Conservation (phyloP, 352 stramenopile species). For the Phytophthora tentaculata region DNA sequence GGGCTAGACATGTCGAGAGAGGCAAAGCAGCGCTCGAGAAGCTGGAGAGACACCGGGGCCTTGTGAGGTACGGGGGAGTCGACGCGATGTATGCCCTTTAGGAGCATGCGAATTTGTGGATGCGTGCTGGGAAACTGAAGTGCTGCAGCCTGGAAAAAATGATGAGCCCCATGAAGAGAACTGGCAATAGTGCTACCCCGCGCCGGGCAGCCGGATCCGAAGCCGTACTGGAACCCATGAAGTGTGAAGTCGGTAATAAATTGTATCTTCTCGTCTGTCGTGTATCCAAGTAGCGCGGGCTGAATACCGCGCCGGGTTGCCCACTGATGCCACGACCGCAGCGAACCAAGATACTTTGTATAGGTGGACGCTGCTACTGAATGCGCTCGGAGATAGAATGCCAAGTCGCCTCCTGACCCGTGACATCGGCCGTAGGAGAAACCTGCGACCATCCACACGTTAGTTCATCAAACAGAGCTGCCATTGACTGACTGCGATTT, state of each 20-base stretch:
- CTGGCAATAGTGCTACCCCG: not conserved
- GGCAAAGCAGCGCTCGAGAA: not conserved
- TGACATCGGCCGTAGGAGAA: not conserved
- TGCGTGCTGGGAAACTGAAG: slow-evolving; percentile 3
- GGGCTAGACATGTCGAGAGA: not conserved
- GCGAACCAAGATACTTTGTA: not conserved
- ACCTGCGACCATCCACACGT: slow-evolving; percentile 12
- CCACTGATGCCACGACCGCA: not conserved
- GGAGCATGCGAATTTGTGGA: slow-evolving; percentile 23
- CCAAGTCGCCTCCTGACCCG: slow-evolving; percentile 8
- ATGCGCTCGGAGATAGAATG: slow-evolving; percentile 18
- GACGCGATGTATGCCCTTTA: slow-evolving; percentile 17
- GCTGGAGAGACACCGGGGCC: not conserved
- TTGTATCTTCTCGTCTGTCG: not conserved
- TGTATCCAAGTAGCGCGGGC: not conserved
- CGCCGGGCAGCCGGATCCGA: not conserved
- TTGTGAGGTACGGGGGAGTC: not conserved
- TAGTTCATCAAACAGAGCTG: slow-evolving; percentile 11
- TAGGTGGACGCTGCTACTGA: slow-evolving; percentile 12
- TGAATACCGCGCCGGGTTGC: slow-evolving; percentile 2
- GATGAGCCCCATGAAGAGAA: not conserved
- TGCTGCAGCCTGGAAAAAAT: slow-evolving; percentile 12
- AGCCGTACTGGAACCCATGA: slow-evolving; percentile 10
- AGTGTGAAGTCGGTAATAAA: slow-evolving; percentile 15
- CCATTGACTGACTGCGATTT: not conserved